Evolutionary conservation across 2,329 filamentous ascomycete genomes (phyloP).

Genomic region (Colletotrichum sojae): DNA sequence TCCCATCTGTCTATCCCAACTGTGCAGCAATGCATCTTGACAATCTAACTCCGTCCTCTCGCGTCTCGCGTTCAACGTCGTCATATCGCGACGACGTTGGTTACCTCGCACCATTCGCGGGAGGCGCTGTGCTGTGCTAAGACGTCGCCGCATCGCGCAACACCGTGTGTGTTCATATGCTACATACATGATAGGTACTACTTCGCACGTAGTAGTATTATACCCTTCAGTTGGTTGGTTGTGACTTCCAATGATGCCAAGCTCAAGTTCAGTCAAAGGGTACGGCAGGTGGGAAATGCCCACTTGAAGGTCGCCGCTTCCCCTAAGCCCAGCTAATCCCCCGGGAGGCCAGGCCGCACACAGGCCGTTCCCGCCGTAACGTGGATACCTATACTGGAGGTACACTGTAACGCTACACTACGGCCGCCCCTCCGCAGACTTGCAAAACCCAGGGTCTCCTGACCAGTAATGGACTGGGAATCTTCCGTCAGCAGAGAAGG

Average conservation of each 20-base stretch:
- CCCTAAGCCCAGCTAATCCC: constrained; percentile 18
- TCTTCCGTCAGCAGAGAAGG: constrained; percentile 30
- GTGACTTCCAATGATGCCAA: constrained; percentile 3
- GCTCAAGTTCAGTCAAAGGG: constrained; percentile 15
- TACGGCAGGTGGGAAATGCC: constrained; percentile 29
- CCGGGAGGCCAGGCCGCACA: constrained; percentile 29
- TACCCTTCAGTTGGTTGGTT: too few species aligned
- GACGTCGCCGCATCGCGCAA: too few species aligned
- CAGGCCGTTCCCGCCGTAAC: constrained; percentile 9
- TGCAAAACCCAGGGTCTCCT: constrained; percentile 2
- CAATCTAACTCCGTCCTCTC: constrained; percentile 7
- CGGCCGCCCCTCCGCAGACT: constrained; percentile 10
- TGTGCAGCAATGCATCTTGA: constrained; percentile 17
- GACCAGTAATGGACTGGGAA: constrained; percentile 17
- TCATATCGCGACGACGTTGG: not conserved
- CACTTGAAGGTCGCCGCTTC: constrained; percentile 5
- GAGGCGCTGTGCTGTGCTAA: too few species aligned
- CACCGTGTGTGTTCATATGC: too few species aligned
- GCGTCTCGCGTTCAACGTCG: constrained; percentile 30
- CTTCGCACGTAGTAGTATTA: too few species aligned
- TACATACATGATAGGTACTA: too few species aligned
- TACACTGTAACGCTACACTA: too few species aligned
- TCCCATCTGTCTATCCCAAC: constrained; percentile 23
- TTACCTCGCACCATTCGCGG: not conserved
- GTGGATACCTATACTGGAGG: not conserved